Percentiles rank a stretch among this genome's conserved stretches.
Conservation (phyloP, 2,329 filamentous ascomycete species). For the Cytospora leucostoma region DNA sequence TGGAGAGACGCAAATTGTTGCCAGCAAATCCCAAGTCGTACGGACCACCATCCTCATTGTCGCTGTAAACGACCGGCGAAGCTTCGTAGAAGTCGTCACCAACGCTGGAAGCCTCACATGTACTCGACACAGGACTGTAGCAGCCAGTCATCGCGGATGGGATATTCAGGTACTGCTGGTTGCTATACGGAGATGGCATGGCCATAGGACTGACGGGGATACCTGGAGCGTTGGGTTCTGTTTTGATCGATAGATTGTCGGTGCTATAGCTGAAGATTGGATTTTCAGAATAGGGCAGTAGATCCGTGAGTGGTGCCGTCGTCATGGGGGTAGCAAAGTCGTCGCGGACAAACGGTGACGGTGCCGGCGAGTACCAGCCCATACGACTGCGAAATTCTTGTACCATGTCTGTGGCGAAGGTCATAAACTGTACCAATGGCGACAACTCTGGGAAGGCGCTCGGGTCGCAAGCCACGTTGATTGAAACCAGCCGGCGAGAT, state of each 20-base stretch:
- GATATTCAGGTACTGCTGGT: conserved; percentile 61
- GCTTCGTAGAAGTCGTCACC: conserved; percentile 44
- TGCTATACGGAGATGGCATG: conserved; percentile 56
- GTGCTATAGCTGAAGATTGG: conserved; percentile 65
- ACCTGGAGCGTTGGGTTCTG: conserved; percentile 48
- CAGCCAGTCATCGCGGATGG: conserved; percentile 62
- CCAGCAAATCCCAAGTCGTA: conserved; percentile 51
- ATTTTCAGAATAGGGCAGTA: conserved; percentile 55
- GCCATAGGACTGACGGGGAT: conserved; percentile 56
- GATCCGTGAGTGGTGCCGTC: conserved; percentile 29
- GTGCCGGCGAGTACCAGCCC: conserved; percentile 63
- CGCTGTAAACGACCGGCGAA: conserved; percentile 62
- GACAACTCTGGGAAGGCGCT: conserved; percentile 63
- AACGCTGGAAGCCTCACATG: conserved; percentile 42
- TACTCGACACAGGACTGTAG: conserved; percentile 65
- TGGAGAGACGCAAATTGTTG: conserved; percentile 49
- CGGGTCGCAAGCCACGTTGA: conserved; percentile 61
- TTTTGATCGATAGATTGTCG: conserved; percentile 60
- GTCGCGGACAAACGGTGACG: conserved; percentile 47
- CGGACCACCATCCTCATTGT: conserved; percentile 57
- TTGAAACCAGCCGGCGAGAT: conserved; percentile 69
- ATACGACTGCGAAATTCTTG: conserved; percentile 68
- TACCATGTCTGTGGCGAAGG: conserved; percentile 70
- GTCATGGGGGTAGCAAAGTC: conserved; percentile 43
- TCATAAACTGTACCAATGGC: conserved; percentile 60